These are phyloP conservation scores for Nakazawaea populi DNA, from an alignment of 805 yeast species.

Conservation along the genomic window DNA sequence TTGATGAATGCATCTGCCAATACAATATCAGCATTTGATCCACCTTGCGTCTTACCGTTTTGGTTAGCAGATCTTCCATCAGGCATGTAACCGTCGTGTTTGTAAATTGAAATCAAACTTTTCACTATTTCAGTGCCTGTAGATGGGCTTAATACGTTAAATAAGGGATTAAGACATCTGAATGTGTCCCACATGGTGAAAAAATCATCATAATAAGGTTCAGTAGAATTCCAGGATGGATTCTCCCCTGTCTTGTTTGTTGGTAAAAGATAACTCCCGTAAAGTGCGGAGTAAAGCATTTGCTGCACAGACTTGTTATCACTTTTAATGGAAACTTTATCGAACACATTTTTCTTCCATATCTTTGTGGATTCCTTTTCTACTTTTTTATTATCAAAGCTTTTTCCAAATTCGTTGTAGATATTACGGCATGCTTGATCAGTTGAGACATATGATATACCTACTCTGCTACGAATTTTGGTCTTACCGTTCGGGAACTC, in stretches of 20 bases:
- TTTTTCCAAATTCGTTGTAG: conserved; percentile 16
- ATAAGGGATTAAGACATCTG: conserved; percentile 27
- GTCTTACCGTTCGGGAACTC: conserved; percentile 15
- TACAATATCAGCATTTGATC: conserved; percentile 29
- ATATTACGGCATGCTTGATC: conserved; percentile 25
- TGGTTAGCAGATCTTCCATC: conserved; percentile 31
- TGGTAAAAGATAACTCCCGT: conserved; percentile 26
- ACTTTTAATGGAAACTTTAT: conserved; percentile 12
- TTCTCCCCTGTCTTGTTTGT: conserved; percentile 28
- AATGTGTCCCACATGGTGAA: conserved; percentile 34
- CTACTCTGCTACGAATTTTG: conserved; percentile 15
- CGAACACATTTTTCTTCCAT: conserved; percentile 20
- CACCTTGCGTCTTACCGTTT: conserved; percentile 33
- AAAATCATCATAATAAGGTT: conserved; percentile 31
- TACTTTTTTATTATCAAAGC: conserved; percentile 14
- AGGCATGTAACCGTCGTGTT: conserved; percentile 29
- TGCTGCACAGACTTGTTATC: conserved; percentile 9
- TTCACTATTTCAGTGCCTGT: conserved; percentile 24
- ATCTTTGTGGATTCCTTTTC: conserved; percentile 10
- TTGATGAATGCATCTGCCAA: conserved; percentile 31
- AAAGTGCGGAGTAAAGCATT: conserved; percentile 21
- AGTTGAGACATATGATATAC: conserved; percentile 24
- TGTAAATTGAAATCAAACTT: conserved; percentile 23
- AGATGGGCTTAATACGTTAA: conserved; percentile 23
- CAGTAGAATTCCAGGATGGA: conserved; percentile 20